These are phyloP conservation scores for Boletus reticuloceps DNA, from an alignment of 768 basidiomycete species.

Conservation along the genomic window DNA sequence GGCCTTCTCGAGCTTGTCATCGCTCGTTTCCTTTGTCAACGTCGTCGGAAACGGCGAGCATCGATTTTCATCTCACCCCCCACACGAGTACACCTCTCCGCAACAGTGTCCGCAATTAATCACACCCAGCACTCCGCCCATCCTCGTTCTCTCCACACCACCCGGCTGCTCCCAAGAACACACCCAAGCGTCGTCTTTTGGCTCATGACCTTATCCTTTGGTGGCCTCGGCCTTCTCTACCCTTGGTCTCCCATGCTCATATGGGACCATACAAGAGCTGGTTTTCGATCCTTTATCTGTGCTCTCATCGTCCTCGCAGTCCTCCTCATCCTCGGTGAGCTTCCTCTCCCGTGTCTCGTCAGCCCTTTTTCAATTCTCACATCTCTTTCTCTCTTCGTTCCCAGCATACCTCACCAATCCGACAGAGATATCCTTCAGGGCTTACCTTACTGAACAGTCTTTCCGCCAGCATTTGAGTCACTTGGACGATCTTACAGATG, in stretches of 20 bases:
- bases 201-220: constrained; percentile 65
- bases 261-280: constrained; percentile 54
- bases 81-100: constrained; percentile 22
- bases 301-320: constrained; percentile 67
- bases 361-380: neutral
- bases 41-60: constrained; percentile 16
- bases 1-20: neutral
- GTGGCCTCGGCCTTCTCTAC: constrained; percentile 59
- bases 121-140: constrained; percentile 25
- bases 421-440: constrained; percentile 87
- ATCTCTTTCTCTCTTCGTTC: neutral
- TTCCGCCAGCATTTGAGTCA: constrained; percentile 92
- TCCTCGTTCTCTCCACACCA: constrained; percentile 34
- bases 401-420: constrained; percentile 95
- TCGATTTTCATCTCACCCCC: constrained; percentile 1
- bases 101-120: constrained; percentile 43
- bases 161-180: constrained; percentile 24
- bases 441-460: constrained; percentile 95
- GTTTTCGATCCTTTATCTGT: constrained; percentile 70
- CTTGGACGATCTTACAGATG: constrained; percentile 66
- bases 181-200: constrained; percentile 48
- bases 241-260: constrained; percentile 53
- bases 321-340: constrained; percentile 69
- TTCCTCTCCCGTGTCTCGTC: neutral
- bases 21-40: constrained; percentile 7